Conservation (phyloP, 78 protist species). For the Dictyostelium brefeldianum region DNA sequence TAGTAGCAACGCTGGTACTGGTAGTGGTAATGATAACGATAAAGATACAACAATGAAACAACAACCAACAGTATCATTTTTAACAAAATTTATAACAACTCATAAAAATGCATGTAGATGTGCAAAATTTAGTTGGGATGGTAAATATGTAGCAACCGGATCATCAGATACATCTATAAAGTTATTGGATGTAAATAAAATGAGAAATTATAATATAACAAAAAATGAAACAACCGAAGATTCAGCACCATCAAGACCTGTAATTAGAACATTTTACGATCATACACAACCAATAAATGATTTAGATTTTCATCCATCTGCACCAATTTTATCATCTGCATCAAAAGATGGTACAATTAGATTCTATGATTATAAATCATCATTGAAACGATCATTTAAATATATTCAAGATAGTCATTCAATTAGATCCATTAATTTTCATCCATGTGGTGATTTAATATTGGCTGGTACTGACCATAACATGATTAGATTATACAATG, state of each 20-base stretch:
- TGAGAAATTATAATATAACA: constrained; percentile 77
- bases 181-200: constrained; percentile 76
- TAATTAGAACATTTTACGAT: constrained; percentile 85
- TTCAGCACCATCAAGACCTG: constrained; percentile 79
- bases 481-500: constrained; percentile 86
- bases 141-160: constrained; percentile 87
- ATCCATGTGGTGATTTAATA: constrained; percentile 88
- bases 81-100: constrained; percentile 85
- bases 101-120: constrained; percentile 88
- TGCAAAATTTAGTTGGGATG: constrained; percentile 85
- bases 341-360: constrained; percentile 80
- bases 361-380: constrained; percentile 81
- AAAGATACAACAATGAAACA: not conserved
- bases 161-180: constrained; percentile 87
- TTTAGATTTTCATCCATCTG: constrained; percentile 83
- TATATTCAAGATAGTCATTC: constrained; percentile 84
- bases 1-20: not conserved
- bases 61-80: constrained; percentile 37
- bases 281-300: constrained; percentile 87
- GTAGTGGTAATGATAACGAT: not conserved
- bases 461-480: constrained; percentile 86
- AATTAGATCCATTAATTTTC: constrained; percentile 81
- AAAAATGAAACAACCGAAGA: constrained; percentile 81
- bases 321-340: constrained; percentile 67
- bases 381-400: constrained; percentile 77